A percentile compares a stretch with the other conserved stretches of the same genome.
Evolutionary conservation across 1,284 basidiomycete genomes (phyloP).

Genomic region (Cystobasidium pallidum): DNA sequence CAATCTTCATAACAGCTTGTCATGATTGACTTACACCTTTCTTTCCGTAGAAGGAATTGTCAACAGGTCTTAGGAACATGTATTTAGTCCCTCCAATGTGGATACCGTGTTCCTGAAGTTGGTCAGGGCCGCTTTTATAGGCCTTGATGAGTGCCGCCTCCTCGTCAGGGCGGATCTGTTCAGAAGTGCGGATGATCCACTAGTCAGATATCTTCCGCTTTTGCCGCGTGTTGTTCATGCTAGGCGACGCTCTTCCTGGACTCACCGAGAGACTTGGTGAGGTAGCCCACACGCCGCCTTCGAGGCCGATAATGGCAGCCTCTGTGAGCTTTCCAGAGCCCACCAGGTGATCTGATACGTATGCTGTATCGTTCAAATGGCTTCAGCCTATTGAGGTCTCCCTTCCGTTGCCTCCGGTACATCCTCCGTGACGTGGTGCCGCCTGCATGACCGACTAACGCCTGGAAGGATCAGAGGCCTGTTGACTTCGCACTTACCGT

Average conservation of each 20-base stretch:
- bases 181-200: background rate
- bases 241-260: too few species aligned
- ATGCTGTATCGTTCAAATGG: background rate
- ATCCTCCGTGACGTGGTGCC: constrained; percentile 1
- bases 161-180: constrained; percentile 73
- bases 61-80: constrained; percentile 69
- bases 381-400: background rate
- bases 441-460: constrained; percentile 3
- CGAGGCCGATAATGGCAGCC: constrained; percentile 75
- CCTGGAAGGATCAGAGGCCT: background rate
- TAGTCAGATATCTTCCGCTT: background rate
- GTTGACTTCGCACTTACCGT: constrained; percentile 14
- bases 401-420: background rate
- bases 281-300: constrained; percentile 86
- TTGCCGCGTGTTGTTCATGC: background rate
- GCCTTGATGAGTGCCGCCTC: constrained; percentile 69
- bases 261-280: constrained; percentile 75
- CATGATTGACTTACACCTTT: constrained; percentile 66
- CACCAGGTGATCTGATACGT: constrained; percentile 42
- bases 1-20: background rate
- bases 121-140: constrained; percentile 62
- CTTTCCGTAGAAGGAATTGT: constrained; percentile 75
- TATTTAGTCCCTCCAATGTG: constrained; percentile 76
- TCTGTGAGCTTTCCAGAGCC: constrained; percentile 45
- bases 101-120: constrained; percentile 66